Evolutionary conservation across 192 early-diverging fungal genomes (phyloP), one percentile per base, ranked within the genome.

Genomic region (Coemansia sp.): DNA sequence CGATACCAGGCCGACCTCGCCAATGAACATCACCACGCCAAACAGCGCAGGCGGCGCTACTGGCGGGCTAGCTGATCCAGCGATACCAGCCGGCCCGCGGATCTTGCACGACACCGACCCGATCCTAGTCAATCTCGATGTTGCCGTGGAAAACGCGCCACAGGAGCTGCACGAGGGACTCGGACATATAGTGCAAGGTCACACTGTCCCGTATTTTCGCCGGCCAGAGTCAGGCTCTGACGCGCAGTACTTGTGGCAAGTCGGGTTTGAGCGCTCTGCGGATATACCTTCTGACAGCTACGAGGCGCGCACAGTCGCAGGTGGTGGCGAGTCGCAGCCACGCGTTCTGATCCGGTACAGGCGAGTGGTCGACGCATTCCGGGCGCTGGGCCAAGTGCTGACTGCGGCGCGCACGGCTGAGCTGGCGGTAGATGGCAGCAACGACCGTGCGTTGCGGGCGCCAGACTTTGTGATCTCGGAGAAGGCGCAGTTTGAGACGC

Each of bases 351-450:
- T 83, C 19, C 57, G 67, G 17, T 83, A 79, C 49, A 58, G 56
- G 53, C 70, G 74, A 29, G 35, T 36, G 5, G 60, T 62, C 46
- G 46, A 74, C 77, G 92, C 92, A 4, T 95, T 93, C 66, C 84
- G 92, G 17, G 90, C 87, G 5, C 73, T 94, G 11, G 92, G 93
- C 12, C 85, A 86, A 57, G 68, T 93, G 12, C 63, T 90, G 17
- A 85, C 87, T 7, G 79, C 86, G 9, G 80, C 87, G 29, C 82
- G 84, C n/a, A 78, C 74, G 0, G 65, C 82, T 9, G 70, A 86
- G 42, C 70, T 60, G 6, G 53, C 67, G 0, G 82, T 61, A 20
- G 60, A 67, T n/a, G 29, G 29, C 14, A 40, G 51, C 43, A 46
- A 39, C 51, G 62, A 62, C 19, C 37, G 43, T 19, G 19, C 61